Conservation (phyloP, 495 filamentous ascomycete species). For the Aspergillus incahuasiensis region DNA sequence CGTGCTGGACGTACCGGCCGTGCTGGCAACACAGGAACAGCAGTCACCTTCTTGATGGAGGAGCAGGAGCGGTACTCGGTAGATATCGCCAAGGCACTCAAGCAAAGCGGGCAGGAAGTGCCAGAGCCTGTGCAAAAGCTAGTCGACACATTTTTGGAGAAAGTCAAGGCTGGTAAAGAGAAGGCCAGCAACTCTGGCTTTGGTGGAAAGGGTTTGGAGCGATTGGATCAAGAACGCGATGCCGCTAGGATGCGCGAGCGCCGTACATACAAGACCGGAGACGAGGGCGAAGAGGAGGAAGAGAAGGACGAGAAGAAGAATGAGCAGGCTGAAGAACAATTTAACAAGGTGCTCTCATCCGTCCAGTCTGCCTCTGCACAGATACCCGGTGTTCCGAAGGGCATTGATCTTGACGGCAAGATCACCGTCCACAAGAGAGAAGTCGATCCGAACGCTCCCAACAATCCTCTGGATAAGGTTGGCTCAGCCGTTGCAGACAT, state of each 20-base stretch:
- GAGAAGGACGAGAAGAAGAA: constrained; percentile 64
- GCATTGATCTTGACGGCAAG: constrained; percentile 65
- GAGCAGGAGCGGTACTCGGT: constrained; percentile 87
- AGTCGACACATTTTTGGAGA: constrained; percentile 69
- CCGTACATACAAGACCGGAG: constrained; percentile 84
- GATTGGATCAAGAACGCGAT: constrained; percentile 85
- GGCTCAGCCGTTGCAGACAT: constrained; percentile 80
- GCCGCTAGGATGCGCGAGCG: constrained; percentile 77
- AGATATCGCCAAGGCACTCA: constrained; percentile 89
- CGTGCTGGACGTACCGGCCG: constrained; percentile 91
- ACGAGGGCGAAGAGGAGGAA: constrained; percentile 80
- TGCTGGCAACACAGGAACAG: constrained; percentile 91
- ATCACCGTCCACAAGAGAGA: constrained; percentile 78
- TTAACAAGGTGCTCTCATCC: constrained; percentile 60
- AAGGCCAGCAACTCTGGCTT: constrained; percentile 80
- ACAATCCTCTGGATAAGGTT: constrained; percentile 80
- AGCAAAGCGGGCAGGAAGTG: constrained; percentile 78
- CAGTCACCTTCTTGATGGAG: constrained; percentile 88
- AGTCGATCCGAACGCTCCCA: constrained; percentile 44
- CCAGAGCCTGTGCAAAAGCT: constrained; percentile 66
- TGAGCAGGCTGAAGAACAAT: constrained; percentile 53
- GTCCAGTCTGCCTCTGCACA: constrained; percentile 53
- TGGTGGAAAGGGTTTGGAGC: constrained; percentile 90
- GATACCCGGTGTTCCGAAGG: constrained; percentile 53
- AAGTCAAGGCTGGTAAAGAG: constrained; percentile 87